A percentile compares a stretch with the other conserved stretches of the same genome.
Evolutionary conservation across 2,329 filamentous ascomycete genomes (phyloP).

Genomic region (Aspergillus ochraceoroseus): DNA sequence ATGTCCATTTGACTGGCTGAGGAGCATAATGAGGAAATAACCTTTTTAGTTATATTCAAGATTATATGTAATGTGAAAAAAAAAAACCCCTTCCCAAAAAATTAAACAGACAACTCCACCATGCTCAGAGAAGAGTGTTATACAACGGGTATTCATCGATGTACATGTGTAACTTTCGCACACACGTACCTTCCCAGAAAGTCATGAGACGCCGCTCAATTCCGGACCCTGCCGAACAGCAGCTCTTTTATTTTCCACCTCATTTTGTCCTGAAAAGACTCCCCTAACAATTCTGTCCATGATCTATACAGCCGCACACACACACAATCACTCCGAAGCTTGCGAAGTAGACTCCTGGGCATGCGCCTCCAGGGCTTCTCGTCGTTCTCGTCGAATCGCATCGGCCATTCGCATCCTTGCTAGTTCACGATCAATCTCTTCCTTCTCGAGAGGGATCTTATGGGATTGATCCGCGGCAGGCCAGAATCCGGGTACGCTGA

Average conservation of each 20-base stretch:
- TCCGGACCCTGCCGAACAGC: constrained; percentile 11
- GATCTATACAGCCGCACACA: constrained; percentile 11
- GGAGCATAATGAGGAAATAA: too few relatives aligned
- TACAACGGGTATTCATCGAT: constrained; percentile 23
- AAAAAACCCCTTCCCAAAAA: constrained; percentile 11
- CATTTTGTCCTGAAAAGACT: not conserved
- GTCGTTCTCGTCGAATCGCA: constrained; percentile 46
- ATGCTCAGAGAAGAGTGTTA: constrained; percentile 35
- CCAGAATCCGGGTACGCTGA: constrained; percentile 89
- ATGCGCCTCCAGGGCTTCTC: constrained; percentile 30
- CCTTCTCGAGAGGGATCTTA: constrained; percentile 50
- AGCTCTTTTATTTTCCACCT: not conserved
- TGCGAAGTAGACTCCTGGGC: constrained; percentile 12
- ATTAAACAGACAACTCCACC: constrained; percentile 26
- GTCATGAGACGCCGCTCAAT: constrained; percentile 7
- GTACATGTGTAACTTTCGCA: constrained; percentile 22
- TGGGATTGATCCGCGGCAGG: constrained; percentile 60
- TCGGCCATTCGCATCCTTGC: constrained; percentile 58
- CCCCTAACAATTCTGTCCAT: not conserved
- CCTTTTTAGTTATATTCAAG: too few relatives aligned
- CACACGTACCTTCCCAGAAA: constrained; percentile 2
- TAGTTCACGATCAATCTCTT: constrained; percentile 70
- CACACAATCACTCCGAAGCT: constrained; percentile 16
- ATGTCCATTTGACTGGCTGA: too few relatives aligned
- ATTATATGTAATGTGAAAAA: too few relatives aligned